A percentile compares a stretch with the other conserved stretches of the same genome.
phyloP scores from a whole-genome alignment of 805 yeast species.

The Sungouiella blattae region DNA sequence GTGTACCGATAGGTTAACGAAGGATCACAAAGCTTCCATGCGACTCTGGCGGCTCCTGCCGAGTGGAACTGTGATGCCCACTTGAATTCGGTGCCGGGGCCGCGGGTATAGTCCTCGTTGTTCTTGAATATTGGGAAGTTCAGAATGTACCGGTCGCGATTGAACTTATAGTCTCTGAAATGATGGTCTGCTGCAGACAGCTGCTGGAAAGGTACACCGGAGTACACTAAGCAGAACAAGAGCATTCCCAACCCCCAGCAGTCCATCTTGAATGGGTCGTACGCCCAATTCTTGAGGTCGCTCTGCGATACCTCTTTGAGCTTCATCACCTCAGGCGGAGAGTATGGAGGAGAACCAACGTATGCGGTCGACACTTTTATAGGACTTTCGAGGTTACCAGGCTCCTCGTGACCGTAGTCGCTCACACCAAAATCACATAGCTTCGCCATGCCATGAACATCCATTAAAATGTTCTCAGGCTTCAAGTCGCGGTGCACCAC shows the following conservation, averaged over 20 bases:
- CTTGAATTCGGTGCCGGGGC: constrained; percentile 72
- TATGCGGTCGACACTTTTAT: constrained; percentile 41
- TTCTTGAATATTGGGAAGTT: constrained; percentile 49
- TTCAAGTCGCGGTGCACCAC: constrained; percentile 72
- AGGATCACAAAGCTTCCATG: constrained; percentile 75
- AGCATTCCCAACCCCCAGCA: constrained; percentile 72
- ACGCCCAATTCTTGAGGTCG: constrained; percentile 39
- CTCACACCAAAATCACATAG: constrained; percentile 78
- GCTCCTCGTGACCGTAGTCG: constrained; percentile 55
- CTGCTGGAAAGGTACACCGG: constrained; percentile 57
- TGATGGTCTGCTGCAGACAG: constrained; percentile 47
- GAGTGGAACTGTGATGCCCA: constrained; percentile 61
- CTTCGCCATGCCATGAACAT: constrained; percentile 58
- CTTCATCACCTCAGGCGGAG: constrained; percentile 71
- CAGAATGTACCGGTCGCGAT: constrained; percentile 39
- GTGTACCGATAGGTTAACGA: constrained; percentile 50
- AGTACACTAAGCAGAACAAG: constrained; percentile 55
- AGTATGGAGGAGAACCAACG: constrained; percentile 80
- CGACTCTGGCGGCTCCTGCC: constrained; percentile 60
- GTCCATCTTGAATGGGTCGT: constrained; percentile 68
- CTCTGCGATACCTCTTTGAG: constrained; percentile 34
- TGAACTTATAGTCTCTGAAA: constrained; percentile 53
- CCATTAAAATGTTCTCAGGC: constrained; percentile 68
- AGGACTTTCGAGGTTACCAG: constrained; percentile 46
- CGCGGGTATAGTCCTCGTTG: constrained; percentile 40